Percentiles rank a stretch among this genome's conserved stretches.
phyloP scores from a whole-genome alignment of 192 early-diverging fungal species.

The Thamnidium elegans region DNA sequence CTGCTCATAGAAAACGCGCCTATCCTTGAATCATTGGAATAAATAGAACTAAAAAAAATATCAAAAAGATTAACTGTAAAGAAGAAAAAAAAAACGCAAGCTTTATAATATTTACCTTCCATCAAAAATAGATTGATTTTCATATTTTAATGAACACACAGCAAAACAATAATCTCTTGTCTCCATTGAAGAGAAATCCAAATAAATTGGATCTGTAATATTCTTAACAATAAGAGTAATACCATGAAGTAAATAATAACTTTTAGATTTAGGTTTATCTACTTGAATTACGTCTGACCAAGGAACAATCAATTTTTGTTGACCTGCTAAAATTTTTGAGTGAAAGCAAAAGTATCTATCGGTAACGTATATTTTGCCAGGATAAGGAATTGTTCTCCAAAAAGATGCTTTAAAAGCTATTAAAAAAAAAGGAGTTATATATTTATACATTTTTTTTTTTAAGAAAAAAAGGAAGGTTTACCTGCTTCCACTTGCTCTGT shows the following conservation, averaged over 20 bases:
- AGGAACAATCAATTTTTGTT: conserved; percentile 53
- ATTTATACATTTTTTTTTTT: neutral
- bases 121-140: neutral
- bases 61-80: too few relatives aligned
- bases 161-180: conserved; percentile 40
- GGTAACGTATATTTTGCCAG: conserved; percentile 61
- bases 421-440: neutral
- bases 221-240: conserved; percentile 39
- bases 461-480: conserved; percentile 14
- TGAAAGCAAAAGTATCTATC: conserved; percentile 62
- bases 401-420: conserved; percentile 40
- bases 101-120: neutral
- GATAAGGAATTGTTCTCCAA: conserved; percentile 46
- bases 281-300: conserved; percentile 46
- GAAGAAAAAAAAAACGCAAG: too few relatives aligned
- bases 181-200: conserved; percentile 53
- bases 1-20: neutral
- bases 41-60: neutral
- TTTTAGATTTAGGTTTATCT: conserved; percentile 34
- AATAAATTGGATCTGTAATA: conserved; percentile 30
- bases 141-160: conserved; percentile 6
- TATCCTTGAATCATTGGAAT: neutral
- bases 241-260: conserved; percentile 42
- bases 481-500: conserved; percentile 46
- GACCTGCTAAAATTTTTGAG: conserved; percentile 45